phyloP scores from a whole-genome alignment of 495 filamentous ascomycete genomes.

The Xanthoparmelia taractica region DNA sequence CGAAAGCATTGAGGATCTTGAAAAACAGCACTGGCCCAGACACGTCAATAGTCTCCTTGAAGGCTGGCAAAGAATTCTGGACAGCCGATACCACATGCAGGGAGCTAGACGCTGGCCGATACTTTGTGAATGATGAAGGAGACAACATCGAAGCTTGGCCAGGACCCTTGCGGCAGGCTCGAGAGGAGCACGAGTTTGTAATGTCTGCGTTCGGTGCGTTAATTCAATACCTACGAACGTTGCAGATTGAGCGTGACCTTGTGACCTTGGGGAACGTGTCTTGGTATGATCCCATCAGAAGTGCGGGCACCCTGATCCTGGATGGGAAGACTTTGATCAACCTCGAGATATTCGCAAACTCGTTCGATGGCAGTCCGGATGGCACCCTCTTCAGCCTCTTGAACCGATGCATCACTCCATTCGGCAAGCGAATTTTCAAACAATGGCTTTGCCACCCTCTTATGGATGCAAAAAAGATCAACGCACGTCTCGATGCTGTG shows the following conservation, averaged over 20 bases:
- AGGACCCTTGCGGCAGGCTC: constrained; percentile 58
- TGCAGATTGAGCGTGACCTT: constrained; percentile 84
- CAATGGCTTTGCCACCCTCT: constrained; percentile 98
- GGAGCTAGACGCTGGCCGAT: constrained; percentile 73
- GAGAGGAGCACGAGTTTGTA: constrained; percentile 62
- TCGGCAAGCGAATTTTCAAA: constrained; percentile 91
- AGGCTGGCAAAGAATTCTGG: constrained; percentile 88
- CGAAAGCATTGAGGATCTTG: constrained; percentile 81
- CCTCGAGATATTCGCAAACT: constrained; percentile 93
- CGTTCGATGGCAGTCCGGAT: constrained; percentile 71
- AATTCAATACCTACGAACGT: constrained; percentile 72
- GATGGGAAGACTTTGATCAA: constrained; percentile 98
- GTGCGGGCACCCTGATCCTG: constrained; percentile 83
- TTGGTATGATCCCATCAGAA: constrained; percentile 89
- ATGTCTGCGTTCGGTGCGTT: constrained; percentile 94
- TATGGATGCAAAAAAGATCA: constrained; percentile 76
- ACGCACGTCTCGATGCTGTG: constrained; percentile 91
- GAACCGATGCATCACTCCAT: constrained; percentile 92
- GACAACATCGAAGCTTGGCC: constrained; percentile 72
- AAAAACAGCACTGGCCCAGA: constrained; percentile 92
- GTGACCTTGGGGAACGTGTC: constrained; percentile 86
- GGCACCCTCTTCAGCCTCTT: constrained; percentile 86
- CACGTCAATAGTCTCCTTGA: constrained; percentile 92
- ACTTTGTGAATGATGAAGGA: constrained; percentile 61
- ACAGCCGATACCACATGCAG: constrained; percentile 69